Evolutionary conservation across 2,329 filamentous ascomycete species (phyloP).

Genomic region (Fusarium sp.): DNA sequence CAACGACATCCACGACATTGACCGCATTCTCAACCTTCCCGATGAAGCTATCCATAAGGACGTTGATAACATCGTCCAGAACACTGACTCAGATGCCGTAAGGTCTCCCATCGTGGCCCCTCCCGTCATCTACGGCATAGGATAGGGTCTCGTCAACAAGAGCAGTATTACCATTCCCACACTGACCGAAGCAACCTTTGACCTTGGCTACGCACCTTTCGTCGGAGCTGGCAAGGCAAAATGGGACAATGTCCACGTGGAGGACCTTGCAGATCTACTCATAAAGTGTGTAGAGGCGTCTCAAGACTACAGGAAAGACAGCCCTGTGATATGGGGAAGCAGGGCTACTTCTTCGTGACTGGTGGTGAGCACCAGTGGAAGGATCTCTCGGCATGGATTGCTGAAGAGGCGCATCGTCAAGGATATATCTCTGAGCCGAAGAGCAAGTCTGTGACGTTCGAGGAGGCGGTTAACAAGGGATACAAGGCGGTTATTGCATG

Average conservation of each 20-base stretch:
- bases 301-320: slow-evolving; percentile 67
- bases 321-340: slow-evolving; percentile 71
- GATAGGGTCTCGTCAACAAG: slow-evolving; percentile 63
- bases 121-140: slow-evolving; percentile 65
- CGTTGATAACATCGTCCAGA: slow-evolving; percentile 76
- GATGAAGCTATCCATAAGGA: slow-evolving; percentile 72
- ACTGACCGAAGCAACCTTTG: slow-evolving; percentile 57
- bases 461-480: slow-evolving; percentile 46
- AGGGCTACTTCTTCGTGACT: slow-evolving; percentile 74
- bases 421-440: slow-evolving; percentile 49
- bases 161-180: slow-evolving; percentile 64
- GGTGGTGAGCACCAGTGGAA: slow-evolving; percentile 72
- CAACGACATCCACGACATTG: slow-evolving; percentile 70
- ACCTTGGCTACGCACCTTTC: slow-evolving; percentile 60
- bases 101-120: slow-evolving; percentile 63
- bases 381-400: slow-evolving; percentile 68
- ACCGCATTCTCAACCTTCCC: slow-evolving; percentile 67
- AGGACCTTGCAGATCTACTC: slow-evolving; percentile 61
- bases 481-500: slow-evolving; percentile 49
- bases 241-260: slow-evolving; percentile 67
- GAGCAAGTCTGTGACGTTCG: slow-evolving; percentile 48
- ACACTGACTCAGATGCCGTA: slow-evolving; percentile 54
- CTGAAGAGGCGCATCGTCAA: slow-evolving; percentile 61
- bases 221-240: slow-evolving; percentile 60
- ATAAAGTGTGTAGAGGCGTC: slow-evolving; percentile 62